A percentile compares a stretch with the other conserved stretches of the same genome.
These are phyloP conservation scores for Corynespora cassiicola DNA, from an alignment of 2,329 filamentous ascomycete genomes.

Conservation along the genomic window DNA sequence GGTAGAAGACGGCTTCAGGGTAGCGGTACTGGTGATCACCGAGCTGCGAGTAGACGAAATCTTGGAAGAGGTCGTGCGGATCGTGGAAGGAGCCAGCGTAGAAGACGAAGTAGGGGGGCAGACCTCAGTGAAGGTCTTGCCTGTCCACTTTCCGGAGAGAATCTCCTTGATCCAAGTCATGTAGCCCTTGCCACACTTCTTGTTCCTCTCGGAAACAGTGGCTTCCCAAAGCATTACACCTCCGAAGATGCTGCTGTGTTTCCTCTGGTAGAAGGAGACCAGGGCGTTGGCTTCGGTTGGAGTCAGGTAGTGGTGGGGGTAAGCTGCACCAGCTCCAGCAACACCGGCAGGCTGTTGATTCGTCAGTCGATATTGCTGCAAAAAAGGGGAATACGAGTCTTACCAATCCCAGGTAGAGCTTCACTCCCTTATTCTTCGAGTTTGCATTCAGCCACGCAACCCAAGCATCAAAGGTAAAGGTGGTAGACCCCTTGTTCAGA, in stretches of 20 bases:
- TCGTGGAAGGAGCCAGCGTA: conserved; percentile 10
- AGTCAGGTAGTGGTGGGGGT: conserved; percentile 53
- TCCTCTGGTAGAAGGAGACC: conserved; percentile 43
- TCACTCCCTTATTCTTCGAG: conserved; percentile 50
- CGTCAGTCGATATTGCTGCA: neutral
- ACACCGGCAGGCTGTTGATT: conserved; percentile 24
- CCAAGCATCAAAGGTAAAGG: conserved; percentile 57
- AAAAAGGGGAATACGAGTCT: neutral
- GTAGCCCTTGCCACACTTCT: conserved; percentile 53
- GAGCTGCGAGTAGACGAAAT: conserved; percentile 2
- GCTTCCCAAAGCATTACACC: conserved; percentile 68
- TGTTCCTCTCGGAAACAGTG: conserved; percentile 55
- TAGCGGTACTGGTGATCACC: too few relatives aligned
- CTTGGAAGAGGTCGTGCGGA: conserved; percentile 6
- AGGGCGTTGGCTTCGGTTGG: conserved; percentile 54
- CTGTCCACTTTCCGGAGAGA: conserved; percentile 27
- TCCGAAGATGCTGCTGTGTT: conserved; percentile 55
- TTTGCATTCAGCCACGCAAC: conserved; percentile 42
- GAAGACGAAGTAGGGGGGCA: conserved; percentile 24
- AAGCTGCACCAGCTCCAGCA: conserved; percentile 24
- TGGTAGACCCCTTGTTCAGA: conserved; percentile 30
- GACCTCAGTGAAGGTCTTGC: conserved; percentile 12
- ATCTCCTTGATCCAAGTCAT: conserved; percentile 56
- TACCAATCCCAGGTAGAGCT: conserved; percentile 61
- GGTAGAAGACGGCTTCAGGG: too few relatives aligned